phyloP scores from a whole-genome alignment of 176 grass and related monocot genomes.

The Cenchrus fungigraminus region DNA sequence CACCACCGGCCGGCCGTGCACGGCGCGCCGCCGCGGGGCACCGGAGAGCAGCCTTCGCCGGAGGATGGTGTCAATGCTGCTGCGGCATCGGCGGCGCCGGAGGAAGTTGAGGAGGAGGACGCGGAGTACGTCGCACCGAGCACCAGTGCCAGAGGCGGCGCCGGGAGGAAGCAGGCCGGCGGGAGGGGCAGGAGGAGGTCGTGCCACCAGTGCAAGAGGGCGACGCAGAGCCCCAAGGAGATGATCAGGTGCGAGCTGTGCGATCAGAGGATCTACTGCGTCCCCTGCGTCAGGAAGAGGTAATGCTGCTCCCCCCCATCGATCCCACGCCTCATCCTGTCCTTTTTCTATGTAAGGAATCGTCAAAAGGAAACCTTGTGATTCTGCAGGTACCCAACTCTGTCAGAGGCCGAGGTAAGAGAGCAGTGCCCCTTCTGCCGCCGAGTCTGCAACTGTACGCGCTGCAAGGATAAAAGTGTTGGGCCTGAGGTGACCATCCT shows the following conservation, averaged over 20 bases:
- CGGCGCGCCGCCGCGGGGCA: not conserved
- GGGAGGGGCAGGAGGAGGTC: conserved; percentile 16
- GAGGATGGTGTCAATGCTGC: not conserved
- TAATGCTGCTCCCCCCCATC: not conserved
- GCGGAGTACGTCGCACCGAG: not conserved
- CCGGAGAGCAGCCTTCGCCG: not conserved
- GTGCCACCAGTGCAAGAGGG: conserved; percentile 47
- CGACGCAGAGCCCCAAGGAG: not conserved
- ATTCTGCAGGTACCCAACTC: conserved; percentile 45
- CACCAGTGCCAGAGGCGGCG: not conserved
- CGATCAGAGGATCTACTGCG: conserved; percentile 45
- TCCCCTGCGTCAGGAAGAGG: conserved; percentile 24
- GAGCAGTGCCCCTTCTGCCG: conserved; percentile 46
- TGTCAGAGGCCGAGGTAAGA: conserved; percentile 24
- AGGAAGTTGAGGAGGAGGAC: not conserved
- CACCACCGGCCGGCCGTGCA: too few species aligned
- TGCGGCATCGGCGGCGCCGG: not conserved
- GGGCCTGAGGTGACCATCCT: conserved; percentile 37
- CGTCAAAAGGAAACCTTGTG: not conserved
- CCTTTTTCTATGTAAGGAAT: not conserved
- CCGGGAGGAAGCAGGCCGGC: not conserved
- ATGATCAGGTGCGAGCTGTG: conserved; percentile 40
- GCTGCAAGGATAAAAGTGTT: conserved; percentile 26
- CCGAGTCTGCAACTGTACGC: conserved; percentile 33
- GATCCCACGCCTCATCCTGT: not conserved